Percentiles rank a stretch among this genome's conserved stretches.
Evolutionary conservation across 192 early-diverging fungal genomes (phyloP).

Genomic region (Spizellomyces punctatus): DNA sequence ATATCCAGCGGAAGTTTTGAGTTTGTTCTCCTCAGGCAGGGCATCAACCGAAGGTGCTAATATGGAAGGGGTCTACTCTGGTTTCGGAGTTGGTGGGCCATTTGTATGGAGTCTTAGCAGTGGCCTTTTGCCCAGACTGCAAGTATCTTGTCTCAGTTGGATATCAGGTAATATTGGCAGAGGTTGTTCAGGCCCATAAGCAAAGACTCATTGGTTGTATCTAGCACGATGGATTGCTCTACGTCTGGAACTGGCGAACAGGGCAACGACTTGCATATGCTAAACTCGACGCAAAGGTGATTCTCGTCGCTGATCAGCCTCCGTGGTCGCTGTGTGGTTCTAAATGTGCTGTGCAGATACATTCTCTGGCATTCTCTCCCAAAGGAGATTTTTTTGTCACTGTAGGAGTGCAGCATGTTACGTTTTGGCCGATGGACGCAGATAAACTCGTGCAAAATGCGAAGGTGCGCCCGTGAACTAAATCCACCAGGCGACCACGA

Average conservation of each 20-base stretch:
- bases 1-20: too few relatives aligned
- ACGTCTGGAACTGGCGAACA: constrained; percentile 83
- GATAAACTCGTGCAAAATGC: constrained; percentile 37
- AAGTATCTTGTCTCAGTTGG: constrained; percentile 74
- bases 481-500: too few relatives aligned
- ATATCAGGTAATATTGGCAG: constrained; percentile 55
- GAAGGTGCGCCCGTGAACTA: neutral
- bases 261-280: constrained; percentile 63
- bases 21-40: constrained; percentile 52
- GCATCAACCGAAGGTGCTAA: constrained; percentile 75
- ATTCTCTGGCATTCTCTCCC: constrained; percentile 64
- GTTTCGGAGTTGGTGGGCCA: constrained; percentile 70
- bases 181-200: neutral
- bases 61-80: constrained; percentile 65
- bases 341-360: constrained; percentile 9
- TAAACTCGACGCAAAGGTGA: constrained; percentile 62
- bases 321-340: too few relatives aligned
- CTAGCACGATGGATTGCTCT: constrained; percentile 78
- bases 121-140: constrained; percentile 74
- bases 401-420: constrained; percentile 74
- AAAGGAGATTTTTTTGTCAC: constrained; percentile 75
- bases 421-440: constrained; percentile 76
- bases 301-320: neutral
- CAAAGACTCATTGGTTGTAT: neutral
- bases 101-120: constrained; percentile 72